Conservation (phyloP, 2,329 filamentous ascomycete genomes). For the Parastagonospora nodorum region DNA sequence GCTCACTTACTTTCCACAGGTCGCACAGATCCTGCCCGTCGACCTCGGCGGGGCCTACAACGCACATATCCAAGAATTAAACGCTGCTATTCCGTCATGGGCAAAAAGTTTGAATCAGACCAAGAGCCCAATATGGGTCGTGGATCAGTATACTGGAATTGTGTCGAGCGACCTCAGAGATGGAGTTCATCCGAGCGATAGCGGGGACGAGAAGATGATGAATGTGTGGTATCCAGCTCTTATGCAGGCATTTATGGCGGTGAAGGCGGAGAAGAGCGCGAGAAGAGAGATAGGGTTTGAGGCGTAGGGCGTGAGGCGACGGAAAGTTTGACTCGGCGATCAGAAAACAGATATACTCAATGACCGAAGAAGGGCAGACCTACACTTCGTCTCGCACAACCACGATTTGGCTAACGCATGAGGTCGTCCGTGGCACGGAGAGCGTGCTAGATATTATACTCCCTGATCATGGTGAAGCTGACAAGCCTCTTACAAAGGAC, state of each 20-base stretch:
- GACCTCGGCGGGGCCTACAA: conserved; percentile 36
- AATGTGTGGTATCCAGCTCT: conserved; percentile 38
- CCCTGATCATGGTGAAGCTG: too few species aligned
- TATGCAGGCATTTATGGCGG: conserved; percentile 27
- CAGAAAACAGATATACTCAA: not conserved
- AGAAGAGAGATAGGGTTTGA: conserved; percentile 1
- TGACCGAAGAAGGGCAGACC: too few species aligned
- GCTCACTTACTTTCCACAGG: conserved; percentile 24
- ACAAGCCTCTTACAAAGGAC: too few species aligned
- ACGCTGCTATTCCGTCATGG: conserved; percentile 48
- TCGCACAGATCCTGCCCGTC: conserved; percentile 51
- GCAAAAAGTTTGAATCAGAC: conserved; percentile 47
- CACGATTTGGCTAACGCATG: too few species aligned
- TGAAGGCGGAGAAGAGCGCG: conserved; percentile 18
- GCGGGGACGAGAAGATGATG: conserved; percentile 51
- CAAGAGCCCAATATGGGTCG: conserved; percentile 49
- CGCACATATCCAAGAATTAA: conserved; percentile 46
- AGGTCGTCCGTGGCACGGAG: too few species aligned
- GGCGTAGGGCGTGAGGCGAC: not conserved
- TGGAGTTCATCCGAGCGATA: conserved; percentile 49
- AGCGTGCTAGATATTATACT: too few species aligned
- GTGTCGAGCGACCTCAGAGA: conserved; percentile 43
- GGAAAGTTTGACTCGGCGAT: not conserved
- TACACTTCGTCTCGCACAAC: too few species aligned
- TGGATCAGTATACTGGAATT: conserved; percentile 51